Base-by-base conservation (phyloP, 306 rosid species). In the Cucurbita ficifolia region DNA sequence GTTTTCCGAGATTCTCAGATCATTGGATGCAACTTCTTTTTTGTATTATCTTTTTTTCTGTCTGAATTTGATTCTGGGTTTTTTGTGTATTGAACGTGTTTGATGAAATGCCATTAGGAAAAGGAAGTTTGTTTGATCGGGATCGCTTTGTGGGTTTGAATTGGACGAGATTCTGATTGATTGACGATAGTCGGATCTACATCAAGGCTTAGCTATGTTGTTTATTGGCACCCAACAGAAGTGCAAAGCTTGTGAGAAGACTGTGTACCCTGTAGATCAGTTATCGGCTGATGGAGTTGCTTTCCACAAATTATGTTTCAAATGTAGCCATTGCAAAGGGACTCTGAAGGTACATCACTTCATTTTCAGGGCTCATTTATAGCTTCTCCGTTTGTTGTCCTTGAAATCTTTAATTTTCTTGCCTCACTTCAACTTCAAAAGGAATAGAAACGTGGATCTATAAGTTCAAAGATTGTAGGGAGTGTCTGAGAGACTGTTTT, bases 301-400 rank as follows among this genome's bases (percentile, higher is more conserved):
- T 77, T 93, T 86, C 72, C 97, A 93, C 57, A 93, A 93, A 84
- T 85, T 94, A 72, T 93, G 98, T 83, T 93, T 93, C 85, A 90
- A 94, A 73, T 90, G 98, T 79, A 82, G 93, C 82, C 98, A 93
- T 73, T 90, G 97, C 89, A 93, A 90, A 80, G 98, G 96, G 75
- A 93, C 98, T 33, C 78, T 93, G 38, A 93, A 93, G 98, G 98
- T 90, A 7, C 53, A 3, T 46, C 76, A 43, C 68, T 73, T 64
- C 45, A 12, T 75, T 74, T 24, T 61, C 48, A 40, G 48, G 29
- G 18, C 16, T 40, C 33, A 4, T 24, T 60, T 17, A 11, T 61
- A 35, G 69, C 13, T 38, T 62, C 14, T 62, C 48, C n/a, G 36
- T 17, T 3, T 38, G 24, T 38, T 38, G 17, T 38, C 16, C 14